Conservation (phyloP, 495 filamentous ascomycete genomes). For the Talaromyces stipitatus region DNA sequence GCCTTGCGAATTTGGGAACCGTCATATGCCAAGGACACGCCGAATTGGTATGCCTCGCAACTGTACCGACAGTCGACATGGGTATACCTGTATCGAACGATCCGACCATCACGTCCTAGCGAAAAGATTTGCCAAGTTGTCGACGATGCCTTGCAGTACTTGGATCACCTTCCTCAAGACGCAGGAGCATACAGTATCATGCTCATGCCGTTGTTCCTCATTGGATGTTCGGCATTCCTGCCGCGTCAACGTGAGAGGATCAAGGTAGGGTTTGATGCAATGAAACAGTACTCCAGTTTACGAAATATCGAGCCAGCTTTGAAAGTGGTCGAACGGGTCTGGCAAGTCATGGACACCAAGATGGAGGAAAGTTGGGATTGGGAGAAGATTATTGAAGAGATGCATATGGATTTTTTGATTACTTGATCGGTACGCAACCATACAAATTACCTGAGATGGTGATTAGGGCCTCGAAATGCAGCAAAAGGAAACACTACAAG, state of each 20-base stretch:
- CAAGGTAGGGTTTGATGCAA: conserved; percentile 55
- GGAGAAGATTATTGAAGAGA: conserved; percentile 68
- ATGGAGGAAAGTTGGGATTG: conserved; percentile 82
- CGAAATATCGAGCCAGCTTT: conserved; percentile 72
- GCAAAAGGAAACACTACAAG: not conserved
- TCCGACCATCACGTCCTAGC: conserved; percentile 63
- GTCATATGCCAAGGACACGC: conserved; percentile 58
- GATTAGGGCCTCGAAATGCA: not conserved
- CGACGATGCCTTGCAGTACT: conserved; percentile 63
- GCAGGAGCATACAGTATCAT: conserved; percentile 67
- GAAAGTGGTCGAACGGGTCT: conserved; percentile 70
- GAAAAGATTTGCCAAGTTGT: conserved; percentile 66
- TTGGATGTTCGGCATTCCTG: conserved; percentile 80
- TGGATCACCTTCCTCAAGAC: conserved; percentile 54
- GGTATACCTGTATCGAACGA: conserved; percentile 83
- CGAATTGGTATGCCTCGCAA: conserved; percentile 67
- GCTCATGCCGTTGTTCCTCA: conserved; percentile 78
- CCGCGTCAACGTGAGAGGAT: conserved; percentile 62
- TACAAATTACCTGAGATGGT: not conserved
- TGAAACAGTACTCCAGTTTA: conserved; percentile 71
- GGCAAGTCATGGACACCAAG: conserved; percentile 72
- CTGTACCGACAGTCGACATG: conserved; percentile 87
- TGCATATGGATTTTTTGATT: conserved; percentile 78
- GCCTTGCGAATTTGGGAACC: conserved; percentile 72
- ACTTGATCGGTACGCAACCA: conserved; percentile 39